Conservation (phyloP, 495 filamentous ascomycete genomes). For the Podospora sp. region DNA sequence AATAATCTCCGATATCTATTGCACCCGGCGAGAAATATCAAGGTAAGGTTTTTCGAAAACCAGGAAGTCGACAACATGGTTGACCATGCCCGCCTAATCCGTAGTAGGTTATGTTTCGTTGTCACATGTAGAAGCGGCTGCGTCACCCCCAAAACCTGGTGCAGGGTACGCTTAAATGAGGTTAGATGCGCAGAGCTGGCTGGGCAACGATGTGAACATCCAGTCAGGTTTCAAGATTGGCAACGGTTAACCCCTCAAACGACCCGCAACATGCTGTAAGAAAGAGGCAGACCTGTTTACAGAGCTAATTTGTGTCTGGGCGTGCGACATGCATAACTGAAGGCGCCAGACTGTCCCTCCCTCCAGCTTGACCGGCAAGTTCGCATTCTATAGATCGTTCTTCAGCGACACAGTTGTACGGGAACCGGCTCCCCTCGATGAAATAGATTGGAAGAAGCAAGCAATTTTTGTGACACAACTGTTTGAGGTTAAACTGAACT, state of each 20-base stretch:
- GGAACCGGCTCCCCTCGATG: background rate
- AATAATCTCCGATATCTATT: slow-evolving; percentile 6
- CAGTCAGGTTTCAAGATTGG: background rate
- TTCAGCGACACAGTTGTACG: background rate
- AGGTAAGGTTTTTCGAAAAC: background rate
- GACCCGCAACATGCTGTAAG: no score
- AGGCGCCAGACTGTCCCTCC: background rate
- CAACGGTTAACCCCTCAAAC: background rate
- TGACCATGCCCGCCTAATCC: background rate
- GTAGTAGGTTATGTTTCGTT: background rate
- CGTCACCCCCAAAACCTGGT: background rate
- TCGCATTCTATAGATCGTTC: background rate
- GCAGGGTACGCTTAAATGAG: background rate
- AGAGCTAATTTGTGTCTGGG: background rate
- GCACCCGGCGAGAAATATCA: background rate
- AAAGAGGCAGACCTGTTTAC: no score
- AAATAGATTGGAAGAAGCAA: background rate
- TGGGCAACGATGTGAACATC: background rate
- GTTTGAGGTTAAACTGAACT: background rate
- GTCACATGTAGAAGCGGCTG: background rate
- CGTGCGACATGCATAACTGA: background rate
- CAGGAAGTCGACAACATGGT: background rate
- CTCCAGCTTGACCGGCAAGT: background rate
- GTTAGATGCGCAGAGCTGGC: no score
- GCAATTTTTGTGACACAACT: background rate